phyloP scores from a whole-genome alignment of 257 asterid genomes.

The Ocimum tenuiflorum region DNA sequence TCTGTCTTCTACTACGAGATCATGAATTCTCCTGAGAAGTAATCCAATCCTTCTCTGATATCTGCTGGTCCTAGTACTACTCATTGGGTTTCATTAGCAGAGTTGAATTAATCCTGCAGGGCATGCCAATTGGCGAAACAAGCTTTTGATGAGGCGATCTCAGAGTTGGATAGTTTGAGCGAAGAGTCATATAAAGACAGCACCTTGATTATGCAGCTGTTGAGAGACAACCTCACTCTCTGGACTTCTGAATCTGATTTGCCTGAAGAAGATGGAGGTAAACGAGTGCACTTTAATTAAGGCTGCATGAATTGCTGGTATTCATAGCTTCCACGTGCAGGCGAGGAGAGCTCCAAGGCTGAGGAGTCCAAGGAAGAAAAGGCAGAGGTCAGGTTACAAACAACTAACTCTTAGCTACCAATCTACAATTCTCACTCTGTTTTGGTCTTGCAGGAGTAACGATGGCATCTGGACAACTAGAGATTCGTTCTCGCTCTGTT shows the following conservation, averaged over 20 bases:
- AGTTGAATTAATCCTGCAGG: constrained; percentile 34
- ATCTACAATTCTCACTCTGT: neutral
- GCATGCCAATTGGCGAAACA: constrained; percentile 94
- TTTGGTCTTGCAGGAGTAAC: constrained; percentile 19
- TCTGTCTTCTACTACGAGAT: constrained; percentile 94
- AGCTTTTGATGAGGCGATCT: constrained; percentile 90
- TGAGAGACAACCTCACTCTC: constrained; percentile 91
- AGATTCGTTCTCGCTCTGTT: too few species aligned
- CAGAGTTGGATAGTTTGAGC: constrained; percentile 80
- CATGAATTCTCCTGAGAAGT: constrained; percentile 92
- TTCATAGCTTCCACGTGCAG: constrained; percentile 23
- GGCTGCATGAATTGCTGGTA: neutral
- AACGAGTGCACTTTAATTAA: too few species aligned
- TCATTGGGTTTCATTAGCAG: too few species aligned
- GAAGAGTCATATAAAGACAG: constrained; percentile 96
- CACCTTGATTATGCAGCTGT: constrained; percentile 88
- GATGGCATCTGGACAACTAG: too few species aligned
- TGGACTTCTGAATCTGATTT: constrained; percentile 94
- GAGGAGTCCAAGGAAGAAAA: constrained; percentile 54
- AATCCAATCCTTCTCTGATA: too few species aligned
- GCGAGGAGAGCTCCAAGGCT: constrained; percentile 58
- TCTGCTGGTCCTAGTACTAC: too few species aligned
- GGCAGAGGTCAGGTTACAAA: constrained; percentile 34
- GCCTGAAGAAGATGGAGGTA: constrained; percentile 72
- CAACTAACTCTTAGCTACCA: neutral